phyloP scores from a whole-genome alignment of 164 flowering plant genomes.

The Macadamia integrifolia region DNA sequence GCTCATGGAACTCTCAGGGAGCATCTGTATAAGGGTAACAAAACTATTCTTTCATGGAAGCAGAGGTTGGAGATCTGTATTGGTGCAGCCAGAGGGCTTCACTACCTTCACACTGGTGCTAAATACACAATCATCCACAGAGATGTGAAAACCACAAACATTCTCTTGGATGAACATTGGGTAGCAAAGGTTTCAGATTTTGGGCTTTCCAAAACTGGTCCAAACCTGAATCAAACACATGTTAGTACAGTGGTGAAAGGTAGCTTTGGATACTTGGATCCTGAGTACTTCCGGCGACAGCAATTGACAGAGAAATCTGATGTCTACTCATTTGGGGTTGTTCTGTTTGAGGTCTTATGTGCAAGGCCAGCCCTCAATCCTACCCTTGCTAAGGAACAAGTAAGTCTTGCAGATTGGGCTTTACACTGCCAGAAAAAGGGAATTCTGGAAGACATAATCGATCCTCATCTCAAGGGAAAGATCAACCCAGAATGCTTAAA shows the following conservation, averaged over 20 bases:
- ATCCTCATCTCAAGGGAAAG: slow-evolving; percentile 30
- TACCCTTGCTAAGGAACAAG: slow-evolving; percentile 49
- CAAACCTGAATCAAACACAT: slow-evolving; percentile 32
- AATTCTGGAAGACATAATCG: slow-evolving; percentile 32
- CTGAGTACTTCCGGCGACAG: slow-evolving; percentile 40
- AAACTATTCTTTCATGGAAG: slow-evolving; percentile 40
- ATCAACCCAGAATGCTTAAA: slow-evolving; percentile 30
- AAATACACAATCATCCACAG: slow-evolving; percentile 46
- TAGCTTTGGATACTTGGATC: slow-evolving; percentile 45
- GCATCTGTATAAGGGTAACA: slow-evolving; percentile 35
- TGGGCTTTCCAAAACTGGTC: slow-evolving; percentile 51
- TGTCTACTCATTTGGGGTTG: slow-evolving; percentile 51
- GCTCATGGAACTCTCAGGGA: slow-evolving; percentile 49
- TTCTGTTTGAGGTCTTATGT: slow-evolving; percentile 47
- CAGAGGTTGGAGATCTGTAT: slow-evolving; percentile 45
- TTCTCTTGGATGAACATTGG: slow-evolving; percentile 49
- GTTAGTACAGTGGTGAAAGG: slow-evolving; percentile 51
- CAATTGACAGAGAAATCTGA: slow-evolving; percentile 43
- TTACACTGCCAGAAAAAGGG: slow-evolving; percentile 27
- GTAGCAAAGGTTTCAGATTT: slow-evolving; percentile 59
- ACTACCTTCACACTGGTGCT: slow-evolving; percentile 53
- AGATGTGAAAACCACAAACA: slow-evolving; percentile 57
- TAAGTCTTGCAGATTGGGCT: slow-evolving; percentile 56
- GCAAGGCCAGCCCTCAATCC: slow-evolving; percentile 48
- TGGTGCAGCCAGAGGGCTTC: slow-evolving; percentile 49